Evolutionary conservation across 192 early-diverging fungal genomes (phyloP), one percentile per base, ranked within the genome.

Genomic region (Rhizophlyctis rosea): DNA sequence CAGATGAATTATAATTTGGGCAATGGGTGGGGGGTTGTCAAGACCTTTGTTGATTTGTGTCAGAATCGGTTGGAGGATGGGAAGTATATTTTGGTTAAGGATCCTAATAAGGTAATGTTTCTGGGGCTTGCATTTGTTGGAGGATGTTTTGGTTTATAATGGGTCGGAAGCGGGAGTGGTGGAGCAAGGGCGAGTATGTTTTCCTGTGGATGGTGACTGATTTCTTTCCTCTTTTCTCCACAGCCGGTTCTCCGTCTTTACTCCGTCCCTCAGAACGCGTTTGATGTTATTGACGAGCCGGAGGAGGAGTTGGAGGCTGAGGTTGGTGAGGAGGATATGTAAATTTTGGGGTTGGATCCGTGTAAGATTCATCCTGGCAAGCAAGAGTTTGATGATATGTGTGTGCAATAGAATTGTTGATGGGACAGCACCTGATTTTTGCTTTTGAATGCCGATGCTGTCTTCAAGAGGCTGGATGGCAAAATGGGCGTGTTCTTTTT

Each of bases 21-120:
- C 61, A 94, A 91, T 54, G 92, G 86, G 11, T 99, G 96, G 96
- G 96, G 96, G 74, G 91, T 97, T 66, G 81, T 95, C 70, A 92
- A 95, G 84, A 90, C 91, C 31, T 80, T 99, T 61, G 87, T 96
- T 33, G 92, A 98, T 60, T 54, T 92, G 67, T 92, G 92, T 57
- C 70, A 87, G 69, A 76, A 87, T 60, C 73, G 47, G 11, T 74
- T 91, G 47, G 84, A 87, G n/a, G 93, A 98, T 75, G 96, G 96
- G 75, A 91, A 90, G 71, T 99, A 92, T 72, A 88, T 98, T 11
- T 74, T 99, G 57, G 87, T 96, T 70, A 90, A 91, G 72, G 96
- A 99, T 74, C 93, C 96, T n/a, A 92, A 92, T 78, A 95, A 96
- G 78, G 76, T 79, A 74, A n/a, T n/a, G n/a, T n/a, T n/a, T n/a